Evolutionary conservation across 768 basidiomycete genomes (phyloP).

Genomic region (Russula vinacea): DNA sequence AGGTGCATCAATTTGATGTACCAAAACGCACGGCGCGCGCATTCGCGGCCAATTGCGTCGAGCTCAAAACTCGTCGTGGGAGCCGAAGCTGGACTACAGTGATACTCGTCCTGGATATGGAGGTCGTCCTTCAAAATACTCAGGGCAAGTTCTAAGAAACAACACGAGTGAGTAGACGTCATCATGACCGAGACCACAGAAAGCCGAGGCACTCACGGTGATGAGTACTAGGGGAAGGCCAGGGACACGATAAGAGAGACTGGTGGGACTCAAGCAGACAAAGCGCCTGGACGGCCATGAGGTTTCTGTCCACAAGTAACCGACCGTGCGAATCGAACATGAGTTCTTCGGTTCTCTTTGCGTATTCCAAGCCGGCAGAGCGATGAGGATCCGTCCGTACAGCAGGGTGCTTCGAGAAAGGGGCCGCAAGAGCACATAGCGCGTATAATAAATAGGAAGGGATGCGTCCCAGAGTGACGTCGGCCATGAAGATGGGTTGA

Average conservation of each 20-base stretch:
- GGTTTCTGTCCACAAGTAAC: constrained; percentile 57
- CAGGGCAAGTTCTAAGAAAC: constrained; percentile 54
- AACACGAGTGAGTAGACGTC: constrained; percentile 17
- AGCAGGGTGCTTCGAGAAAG: constrained; percentile 63
- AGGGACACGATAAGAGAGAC: constrained; percentile 37
- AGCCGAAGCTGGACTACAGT: constrained; percentile 55
- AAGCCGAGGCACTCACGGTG: constrained; percentile 33
- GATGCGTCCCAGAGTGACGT: constrained; percentile 62
- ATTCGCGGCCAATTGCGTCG: constrained; percentile 67
- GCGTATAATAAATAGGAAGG: constrained; percentile 70
- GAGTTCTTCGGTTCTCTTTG: constrained; percentile 57
- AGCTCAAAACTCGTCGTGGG: constrained; percentile 59
- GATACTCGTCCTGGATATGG: constrained; percentile 61
- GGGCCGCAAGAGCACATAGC: constrained; percentile 75
- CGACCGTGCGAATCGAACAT: constrained; percentile 72
- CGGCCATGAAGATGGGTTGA: constrained; percentile 69
- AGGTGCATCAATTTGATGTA: constrained; percentile 62
- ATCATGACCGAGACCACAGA: constrained; percentile 3
- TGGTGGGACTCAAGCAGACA: constrained; percentile 71
- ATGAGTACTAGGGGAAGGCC: constrained; percentile 27
- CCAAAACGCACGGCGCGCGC: constrained; percentile 81
- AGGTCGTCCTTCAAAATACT: constrained; percentile 65
- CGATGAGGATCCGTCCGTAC: constrained; percentile 50
- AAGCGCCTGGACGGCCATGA: constrained; percentile 73
- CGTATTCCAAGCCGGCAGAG: constrained; percentile 40